Base-by-base conservation (phyloP, 1,139 yeast species). In the Nakaseomyces kungkrabaensis region DNA sequence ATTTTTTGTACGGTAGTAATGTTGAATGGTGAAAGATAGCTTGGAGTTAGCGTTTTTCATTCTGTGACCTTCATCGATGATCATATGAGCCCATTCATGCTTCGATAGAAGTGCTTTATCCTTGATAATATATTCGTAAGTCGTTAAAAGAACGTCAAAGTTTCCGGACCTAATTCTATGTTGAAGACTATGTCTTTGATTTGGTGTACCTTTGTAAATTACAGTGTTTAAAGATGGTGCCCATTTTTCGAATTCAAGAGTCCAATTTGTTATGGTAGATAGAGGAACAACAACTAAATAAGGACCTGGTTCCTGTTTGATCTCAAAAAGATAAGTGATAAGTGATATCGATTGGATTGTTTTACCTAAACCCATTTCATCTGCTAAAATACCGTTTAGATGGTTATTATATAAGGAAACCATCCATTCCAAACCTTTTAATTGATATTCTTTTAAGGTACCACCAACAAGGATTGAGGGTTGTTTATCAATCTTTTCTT, bases 371-470 rank as follows among this genome's bases (percentile, higher is more conserved):
- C 95, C 95, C 95, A 86, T 86, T 68, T 90, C 92, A 70, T 86
- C 97, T 5, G 97, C 97, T 52, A 90, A 72, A 55, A 90, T 90
- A 72, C 97, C 97, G 66, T 92, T 90, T 62, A 92, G 75, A 66
- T 89, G 92, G 69, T 92, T 92, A 67, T 92, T 92, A 68, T 78
- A 90, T 53, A 92, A 74, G 0, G 97, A 90, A 4, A 90, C 95
- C 97, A 92, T 90, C 98, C 97, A 90, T 67, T 92, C 96, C 52
- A 90, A 74, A 66, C 97, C 97, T 68, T 87, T 88, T 54, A 90
- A 45, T 71, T 90, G 97, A 66, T 92, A 92, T 63, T 92, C 98
- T 68, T 92, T 92, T 64, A 92, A 74, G 1, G 79, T 77, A 56
- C 98, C 98, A 50, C 98, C 98, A 45, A 82, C 77, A 56, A 88